Percentiles rank a stretch among this genome's conserved stretches.
Evolutionary conservation across 139 green algal genomes (phyloP).

Genomic region (Tetradesmus lagerheimii): DNA sequence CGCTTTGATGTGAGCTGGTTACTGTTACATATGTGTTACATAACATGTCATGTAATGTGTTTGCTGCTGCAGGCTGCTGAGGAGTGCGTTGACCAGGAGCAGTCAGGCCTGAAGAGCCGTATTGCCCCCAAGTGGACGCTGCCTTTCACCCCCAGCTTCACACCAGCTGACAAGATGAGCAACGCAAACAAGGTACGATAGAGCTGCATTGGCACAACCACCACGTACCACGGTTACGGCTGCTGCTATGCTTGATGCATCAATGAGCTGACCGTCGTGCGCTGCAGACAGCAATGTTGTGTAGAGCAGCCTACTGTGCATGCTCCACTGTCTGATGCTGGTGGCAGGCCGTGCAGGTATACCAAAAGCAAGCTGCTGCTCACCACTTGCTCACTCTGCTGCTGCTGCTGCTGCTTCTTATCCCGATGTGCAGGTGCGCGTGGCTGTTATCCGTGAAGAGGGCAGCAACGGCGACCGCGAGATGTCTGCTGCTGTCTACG

Average conservation of each 20-base stretch:
- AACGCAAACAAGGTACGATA: slow-evolving; percentile 71
- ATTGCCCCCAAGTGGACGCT: slow-evolving; percentile 87
- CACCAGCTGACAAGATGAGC: slow-evolving; percentile 71
- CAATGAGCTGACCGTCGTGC: too few relatives aligned
- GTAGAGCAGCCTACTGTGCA: too few relatives aligned
- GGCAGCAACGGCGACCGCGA: slow-evolving; percentile 98
- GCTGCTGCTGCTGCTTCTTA: not conserved
- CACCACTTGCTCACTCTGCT: not conserved
- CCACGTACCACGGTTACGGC: too few relatives aligned
- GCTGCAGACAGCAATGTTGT: too few relatives aligned
- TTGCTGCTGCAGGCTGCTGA: slow-evolving; percentile 71
- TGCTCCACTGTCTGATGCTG: too few relatives aligned
- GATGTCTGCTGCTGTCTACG: slow-evolving; percentile 93
- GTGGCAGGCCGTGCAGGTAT: too few relatives aligned
- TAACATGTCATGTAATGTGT: not conserved
- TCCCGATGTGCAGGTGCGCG: slow-evolving; percentile 56
- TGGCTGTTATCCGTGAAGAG: slow-evolving; percentile 97
- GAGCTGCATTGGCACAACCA: too few relatives aligned
- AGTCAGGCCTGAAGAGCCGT: slow-evolving; percentile 62
- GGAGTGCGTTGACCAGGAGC: slow-evolving; percentile 88
- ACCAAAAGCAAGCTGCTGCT: not conserved
- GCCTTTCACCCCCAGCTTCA: slow-evolving; percentile 85
- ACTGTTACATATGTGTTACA: too few relatives aligned
- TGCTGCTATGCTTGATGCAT: too few relatives aligned
- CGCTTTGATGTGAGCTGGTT: too few relatives aligned